Percentiles rank a stretch among this genome's conserved stretches.
Conservation (phyloP, 805 yeast genomes). For the Starmera pachycereana region DNA sequence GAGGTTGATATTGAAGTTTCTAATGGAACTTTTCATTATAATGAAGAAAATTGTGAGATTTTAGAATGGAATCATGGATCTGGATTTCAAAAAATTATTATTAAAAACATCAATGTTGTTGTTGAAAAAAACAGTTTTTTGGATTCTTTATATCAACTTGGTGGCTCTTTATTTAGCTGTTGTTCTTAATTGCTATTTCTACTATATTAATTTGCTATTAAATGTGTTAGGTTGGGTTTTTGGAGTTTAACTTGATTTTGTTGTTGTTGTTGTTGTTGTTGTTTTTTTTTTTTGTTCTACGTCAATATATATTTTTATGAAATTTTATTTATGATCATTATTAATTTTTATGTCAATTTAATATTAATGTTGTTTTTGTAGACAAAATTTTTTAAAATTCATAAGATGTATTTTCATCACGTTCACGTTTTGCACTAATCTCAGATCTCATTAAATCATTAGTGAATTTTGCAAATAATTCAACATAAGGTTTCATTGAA, state of each 20-base stretch:
- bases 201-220: too few relatives aligned
- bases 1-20: constrained; percentile 38
- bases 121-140: neutral
- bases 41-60: constrained; percentile 35
- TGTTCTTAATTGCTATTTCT: too few relatives aligned
- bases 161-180: too few relatives aligned
- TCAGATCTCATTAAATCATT: constrained; percentile 47
- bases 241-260: too few relatives aligned
- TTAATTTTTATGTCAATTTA: too few relatives aligned
- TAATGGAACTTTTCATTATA: constrained; percentile 46
- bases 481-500: constrained; percentile 59
- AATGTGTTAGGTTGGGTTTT: too few relatives aligned
- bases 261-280: too few relatives aligned
- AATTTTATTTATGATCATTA: too few relatives aligned
- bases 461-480: constrained; percentile 56
- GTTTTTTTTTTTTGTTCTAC: too few relatives aligned
- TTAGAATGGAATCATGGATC: constrained; percentile 63
- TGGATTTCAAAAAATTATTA: constrained; percentile 27
- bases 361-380: too few relatives aligned
- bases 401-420: constrained; percentile 19
- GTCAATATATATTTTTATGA: too few relatives aligned
- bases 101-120: constrained; percentile 7
- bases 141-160: neutral
- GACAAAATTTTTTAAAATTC: too few relatives aligned
- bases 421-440: constrained; percentile 28